Percentiles rank a stretch among this genome's conserved stretches.
phyloP scores from a whole-genome alignment of 2,329 filamentous ascomycete genomes.

The Tolypocladium amazonense region DNA sequence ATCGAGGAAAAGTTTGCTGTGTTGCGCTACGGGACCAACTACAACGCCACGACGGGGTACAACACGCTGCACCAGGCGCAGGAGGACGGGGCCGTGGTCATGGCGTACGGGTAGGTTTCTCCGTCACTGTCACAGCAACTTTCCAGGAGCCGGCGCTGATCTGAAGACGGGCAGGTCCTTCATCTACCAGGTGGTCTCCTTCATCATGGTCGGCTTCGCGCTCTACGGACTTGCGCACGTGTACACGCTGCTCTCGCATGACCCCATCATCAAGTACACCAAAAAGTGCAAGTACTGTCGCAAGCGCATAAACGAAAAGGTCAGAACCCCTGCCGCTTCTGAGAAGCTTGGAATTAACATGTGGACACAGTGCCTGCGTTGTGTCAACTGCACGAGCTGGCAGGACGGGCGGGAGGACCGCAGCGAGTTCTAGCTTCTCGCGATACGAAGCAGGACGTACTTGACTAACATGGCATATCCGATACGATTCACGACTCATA shows the following conservation, averaged over 20 bases:
- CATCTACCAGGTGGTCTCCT: conserved; percentile 53
- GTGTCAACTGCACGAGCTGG: conserved; percentile 41
- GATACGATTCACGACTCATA: neutral
- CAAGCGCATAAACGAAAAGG: conserved; percentile 53
- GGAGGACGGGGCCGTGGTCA: conserved; percentile 59
- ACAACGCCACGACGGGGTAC: conserved; percentile 43
- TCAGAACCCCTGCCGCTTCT: conserved; percentile 16
- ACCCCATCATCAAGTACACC: conserved; percentile 61
- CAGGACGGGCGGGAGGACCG: conserved; percentile 37
- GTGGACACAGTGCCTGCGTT: conserved; percentile 26
- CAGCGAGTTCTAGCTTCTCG: neutral
- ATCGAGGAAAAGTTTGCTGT: conserved; percentile 67
- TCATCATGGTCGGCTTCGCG: conserved; percentile 52
- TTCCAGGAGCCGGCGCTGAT: neutral
- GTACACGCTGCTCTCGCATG: conserved; percentile 50
- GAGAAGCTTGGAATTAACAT: neutral
- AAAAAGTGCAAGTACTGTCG: conserved; percentile 59
- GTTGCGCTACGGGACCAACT: conserved; percentile 45
- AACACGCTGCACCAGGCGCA: conserved; percentile 60
- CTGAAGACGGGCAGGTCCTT: conserved; percentile 36
- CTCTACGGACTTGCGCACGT: conserved; percentile 53
- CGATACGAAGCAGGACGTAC: neutral
- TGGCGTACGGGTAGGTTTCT: conserved; percentile 55
- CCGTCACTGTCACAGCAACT: neutral
- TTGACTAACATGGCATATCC: neutral